Evolutionary conservation across 2,329 filamentous ascomycete genomes (phyloP).

Genomic region (Aureobasidium melanogenum): DNA sequence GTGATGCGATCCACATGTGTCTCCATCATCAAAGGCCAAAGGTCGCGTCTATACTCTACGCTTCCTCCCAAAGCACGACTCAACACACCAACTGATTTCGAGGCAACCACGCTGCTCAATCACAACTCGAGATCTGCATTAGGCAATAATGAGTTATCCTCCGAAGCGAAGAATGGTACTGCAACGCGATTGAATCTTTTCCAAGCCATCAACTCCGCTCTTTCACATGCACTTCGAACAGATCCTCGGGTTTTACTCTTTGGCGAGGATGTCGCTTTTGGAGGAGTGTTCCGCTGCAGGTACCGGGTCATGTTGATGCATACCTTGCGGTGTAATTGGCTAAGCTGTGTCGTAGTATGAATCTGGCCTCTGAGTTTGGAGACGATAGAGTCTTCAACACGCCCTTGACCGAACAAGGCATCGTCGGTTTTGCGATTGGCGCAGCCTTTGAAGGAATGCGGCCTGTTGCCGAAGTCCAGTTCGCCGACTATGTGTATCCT

Average conservation of each 20-base stretch:
- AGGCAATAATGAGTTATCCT: conserved; percentile 59
- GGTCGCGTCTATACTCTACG: conserved; percentile 37
- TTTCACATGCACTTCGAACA: conserved; percentile 69
- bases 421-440: conserved; percentile 88
- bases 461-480: conserved; percentile 89
- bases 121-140: conserved; percentile 69
- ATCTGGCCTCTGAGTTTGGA: conserved; percentile 79
- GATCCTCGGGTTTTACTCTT: conserved; percentile 87
- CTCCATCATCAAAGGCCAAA: not conserved
- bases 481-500: conserved; percentile 88
- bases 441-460: conserved; percentile 85
- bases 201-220: conserved; percentile 84
- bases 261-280: conserved; percentile 94
- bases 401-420: conserved; percentile 86
- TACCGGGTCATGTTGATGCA: not conserved
- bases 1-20: not conserved
- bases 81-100: conserved; percentile 83
- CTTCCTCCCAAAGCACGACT: conserved; percentile 49
- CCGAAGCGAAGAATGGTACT: conserved; percentile 29
- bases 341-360: conserved; percentile 53
- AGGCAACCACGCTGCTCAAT: conserved; percentile 68
- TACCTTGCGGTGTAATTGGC: not conserved
- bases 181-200: conserved; percentile 90
- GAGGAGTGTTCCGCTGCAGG: conserved; percentile 81
- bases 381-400: conserved; percentile 92